Conservation (phyloP, 192 early-diverging fungal genomes). For the Linnemannia zychae region DNA sequence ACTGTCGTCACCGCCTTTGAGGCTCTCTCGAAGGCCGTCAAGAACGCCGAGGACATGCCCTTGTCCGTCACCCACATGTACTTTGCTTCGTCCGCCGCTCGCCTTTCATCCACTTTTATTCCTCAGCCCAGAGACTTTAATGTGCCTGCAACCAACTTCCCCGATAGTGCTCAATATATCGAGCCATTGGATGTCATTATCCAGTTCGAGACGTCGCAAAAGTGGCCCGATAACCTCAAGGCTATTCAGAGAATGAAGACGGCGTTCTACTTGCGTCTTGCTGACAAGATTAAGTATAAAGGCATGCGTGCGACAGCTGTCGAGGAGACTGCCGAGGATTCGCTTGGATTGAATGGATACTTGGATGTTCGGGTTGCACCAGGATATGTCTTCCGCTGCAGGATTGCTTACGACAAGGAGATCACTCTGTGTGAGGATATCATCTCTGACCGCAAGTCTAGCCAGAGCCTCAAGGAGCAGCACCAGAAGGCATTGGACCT, state of each 20-base stretch:
- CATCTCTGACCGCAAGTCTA: conserved; percentile 65
- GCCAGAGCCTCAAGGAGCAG: conserved; percentile 56
- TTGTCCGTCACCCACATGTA: conserved; percentile 72
- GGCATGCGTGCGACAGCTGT: conserved; percentile 64
- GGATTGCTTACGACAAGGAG: conserved; percentile 82
- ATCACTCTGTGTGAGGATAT: conserved; percentile 67
- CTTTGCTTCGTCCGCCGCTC: conserved; percentile 72
- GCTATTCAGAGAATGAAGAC: conserved; percentile 93
- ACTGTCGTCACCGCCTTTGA: conserved; percentile 75
- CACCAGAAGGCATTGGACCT: conserved; percentile 64
- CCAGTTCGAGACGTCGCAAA: conserved; percentile 84
- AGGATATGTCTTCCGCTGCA: conserved; percentile 87
- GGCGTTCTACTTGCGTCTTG: conserved; percentile 87
- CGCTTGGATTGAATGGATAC: conserved; percentile 65
- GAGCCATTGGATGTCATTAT: conserved; percentile 84
- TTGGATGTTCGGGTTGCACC: conserved; percentile 79
- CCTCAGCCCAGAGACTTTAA: conserved; percentile 73
- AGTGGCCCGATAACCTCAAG: conserved; percentile 91
- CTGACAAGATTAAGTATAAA: conserved; percentile 68
- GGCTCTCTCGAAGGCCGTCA: conserved; percentile 71
- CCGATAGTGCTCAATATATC: conserved; percentile 68
- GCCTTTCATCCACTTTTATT: conserved; percentile 81
- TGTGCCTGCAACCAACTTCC: conserved; percentile 44
- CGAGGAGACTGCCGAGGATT: conserved; percentile 56
- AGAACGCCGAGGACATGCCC: conserved; percentile 75